These are phyloP conservation scores for Xanthoconium separans DNA, from an alignment of 1,284 basidiomycete species.

Conservation along the genomic window DNA sequence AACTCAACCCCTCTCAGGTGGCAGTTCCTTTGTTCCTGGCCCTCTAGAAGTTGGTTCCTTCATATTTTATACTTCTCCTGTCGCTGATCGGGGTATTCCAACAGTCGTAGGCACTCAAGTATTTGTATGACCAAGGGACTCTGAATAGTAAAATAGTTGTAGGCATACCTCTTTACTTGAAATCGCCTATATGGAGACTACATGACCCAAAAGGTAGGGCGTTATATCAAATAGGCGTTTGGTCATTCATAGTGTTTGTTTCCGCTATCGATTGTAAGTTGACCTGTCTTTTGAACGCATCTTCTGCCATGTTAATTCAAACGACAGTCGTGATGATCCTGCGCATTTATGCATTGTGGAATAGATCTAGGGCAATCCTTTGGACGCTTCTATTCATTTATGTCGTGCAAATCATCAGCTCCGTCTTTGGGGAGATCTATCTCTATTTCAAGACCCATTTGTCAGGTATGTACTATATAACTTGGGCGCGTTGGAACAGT, in stretches of 20 bases:
- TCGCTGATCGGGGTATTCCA: background rate
- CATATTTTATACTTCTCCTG: background rate
- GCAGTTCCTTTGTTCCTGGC: background rate
- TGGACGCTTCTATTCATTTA: background rate
- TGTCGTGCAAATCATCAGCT: background rate
- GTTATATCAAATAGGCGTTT: fast-evolving
- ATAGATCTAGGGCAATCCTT: background rate
- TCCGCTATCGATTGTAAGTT: background rate
- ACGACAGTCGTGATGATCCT: background rate
- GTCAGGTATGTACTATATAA: background rate
- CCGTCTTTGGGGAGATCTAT: background rate
- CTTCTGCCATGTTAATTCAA: background rate
- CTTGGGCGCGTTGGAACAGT: too few species aligned
- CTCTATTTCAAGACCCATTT: background rate
- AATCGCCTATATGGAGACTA: background rate
- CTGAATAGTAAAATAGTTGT: background rate
- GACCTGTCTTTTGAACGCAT: too few species aligned
- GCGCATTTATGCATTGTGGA: background rate
- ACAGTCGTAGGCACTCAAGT: background rate
- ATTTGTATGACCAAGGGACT: background rate
- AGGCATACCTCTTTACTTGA: background rate
- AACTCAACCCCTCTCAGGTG: background rate
- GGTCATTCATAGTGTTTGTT: background rate
- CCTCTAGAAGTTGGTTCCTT: background rate
- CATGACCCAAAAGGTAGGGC: background rate